phyloP scores from a whole-genome alignment of 2,329 filamentous ascomycete species.

The Botrytis tulipae region DNA sequence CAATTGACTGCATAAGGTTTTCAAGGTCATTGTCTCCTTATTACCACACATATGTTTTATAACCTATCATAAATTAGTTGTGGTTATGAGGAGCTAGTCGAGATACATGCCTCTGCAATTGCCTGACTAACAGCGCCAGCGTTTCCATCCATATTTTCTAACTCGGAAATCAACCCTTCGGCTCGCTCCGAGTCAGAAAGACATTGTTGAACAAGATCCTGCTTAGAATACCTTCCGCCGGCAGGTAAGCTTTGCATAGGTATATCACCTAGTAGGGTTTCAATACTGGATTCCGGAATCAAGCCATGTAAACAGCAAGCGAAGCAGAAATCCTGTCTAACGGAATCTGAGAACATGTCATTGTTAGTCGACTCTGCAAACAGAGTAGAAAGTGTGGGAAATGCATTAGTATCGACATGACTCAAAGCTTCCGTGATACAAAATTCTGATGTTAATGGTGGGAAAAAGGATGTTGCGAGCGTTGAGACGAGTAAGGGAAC shows the following conservation, averaged over 20 bases:
- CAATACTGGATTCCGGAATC: constrained; percentile 74
- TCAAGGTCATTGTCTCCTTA: constrained; percentile 78
- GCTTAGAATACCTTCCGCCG: constrained; percentile 72
- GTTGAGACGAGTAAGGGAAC: constrained; percentile 60
- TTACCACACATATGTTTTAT: constrained; percentile 66
- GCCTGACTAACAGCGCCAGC: constrained; percentile 81
- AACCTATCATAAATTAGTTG: constrained; percentile 47
- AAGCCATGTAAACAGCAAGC: constrained; percentile 85
- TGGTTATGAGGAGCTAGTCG: not conserved
- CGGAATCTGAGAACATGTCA: constrained; percentile 60
- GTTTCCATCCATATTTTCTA: constrained; percentile 90
- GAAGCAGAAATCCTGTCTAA: constrained; percentile 81
- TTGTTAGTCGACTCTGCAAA: constrained; percentile 56
- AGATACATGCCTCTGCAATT: constrained; percentile 60
- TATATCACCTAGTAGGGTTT: constrained; percentile 78
- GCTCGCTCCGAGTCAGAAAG: constrained; percentile 71
- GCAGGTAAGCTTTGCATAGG: constrained; percentile 76
- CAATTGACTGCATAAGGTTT: constrained; percentile 69
- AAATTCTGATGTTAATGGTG: constrained; percentile 58
- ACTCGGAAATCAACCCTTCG: constrained; percentile 72
- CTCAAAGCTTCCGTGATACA: constrained; percentile 66
- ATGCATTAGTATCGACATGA: constrained; percentile 59
- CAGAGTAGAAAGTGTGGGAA: constrained; percentile 63
- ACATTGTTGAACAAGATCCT: constrained; percentile 75
- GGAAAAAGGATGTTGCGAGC: constrained; percentile 56